Percentiles rank a stretch among this genome's conserved stretches.
phyloP scores from a whole-genome alignment of 2,329 filamentous ascomycete species.

The Corinectria fuckeliana region DNA sequence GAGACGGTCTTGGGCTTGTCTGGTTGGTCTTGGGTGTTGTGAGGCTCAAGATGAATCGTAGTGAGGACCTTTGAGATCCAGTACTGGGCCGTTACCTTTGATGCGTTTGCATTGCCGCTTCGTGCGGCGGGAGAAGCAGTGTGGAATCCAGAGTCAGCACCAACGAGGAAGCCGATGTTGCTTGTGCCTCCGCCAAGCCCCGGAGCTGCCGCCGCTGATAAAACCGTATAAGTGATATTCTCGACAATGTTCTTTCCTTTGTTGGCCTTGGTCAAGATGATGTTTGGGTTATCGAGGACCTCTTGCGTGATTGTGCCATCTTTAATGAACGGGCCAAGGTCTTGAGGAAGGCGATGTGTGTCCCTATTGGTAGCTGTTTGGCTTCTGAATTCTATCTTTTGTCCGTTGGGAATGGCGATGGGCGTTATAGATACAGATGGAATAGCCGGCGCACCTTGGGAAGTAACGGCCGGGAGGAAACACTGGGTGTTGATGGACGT shows the following conservation, averaged over 20 bases:
- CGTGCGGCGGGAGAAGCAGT: not conserved
- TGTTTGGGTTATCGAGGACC: constrained; percentile 41
- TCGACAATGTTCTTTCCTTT: not conserved
- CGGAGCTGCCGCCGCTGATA: no score
- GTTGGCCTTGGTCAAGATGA: not conserved
- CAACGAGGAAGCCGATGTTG: not conserved
- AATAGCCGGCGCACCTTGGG: constrained; percentile 29
- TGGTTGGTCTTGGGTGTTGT: not conserved
- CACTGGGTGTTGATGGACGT: constrained; percentile 51
- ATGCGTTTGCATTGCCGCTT: not conserved
- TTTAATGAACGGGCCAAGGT: constrained; percentile 37
- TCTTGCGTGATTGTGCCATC: constrained; percentile 43
- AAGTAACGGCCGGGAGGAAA: constrained; percentile 27
- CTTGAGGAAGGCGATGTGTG: constrained; percentile 39
- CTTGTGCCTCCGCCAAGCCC: not conserved
- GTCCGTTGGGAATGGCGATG: constrained; percentile 13
- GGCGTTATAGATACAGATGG: constrained; percentile 37
- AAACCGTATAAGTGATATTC: not conserved
- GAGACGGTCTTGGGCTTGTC: not conserved
- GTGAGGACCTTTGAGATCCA: constrained; percentile 10
- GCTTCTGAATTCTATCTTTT: constrained; percentile 7
- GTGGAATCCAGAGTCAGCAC: not conserved
- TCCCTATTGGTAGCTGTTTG: constrained; percentile 7
- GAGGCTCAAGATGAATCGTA: constrained; percentile 25
- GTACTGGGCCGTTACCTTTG: not conserved